These are phyloP conservation scores for Eimeria zaria DNA, from an alignment of 169 alveolate species.

Conservation along the genomic window DNA sequence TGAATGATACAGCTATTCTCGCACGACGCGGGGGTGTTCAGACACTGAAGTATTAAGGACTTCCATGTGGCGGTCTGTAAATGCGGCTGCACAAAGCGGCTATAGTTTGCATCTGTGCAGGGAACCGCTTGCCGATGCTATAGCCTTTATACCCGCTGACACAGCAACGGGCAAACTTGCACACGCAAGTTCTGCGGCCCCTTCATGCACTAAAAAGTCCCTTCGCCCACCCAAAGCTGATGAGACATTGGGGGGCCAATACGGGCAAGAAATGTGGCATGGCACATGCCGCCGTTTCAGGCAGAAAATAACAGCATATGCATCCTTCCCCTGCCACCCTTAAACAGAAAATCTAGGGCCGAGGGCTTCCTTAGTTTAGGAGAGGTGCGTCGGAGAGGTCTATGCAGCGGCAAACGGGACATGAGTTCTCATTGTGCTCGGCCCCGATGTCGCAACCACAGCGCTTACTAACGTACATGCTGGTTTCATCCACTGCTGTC, in stretches of 20 bases:
- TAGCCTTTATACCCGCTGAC: neutral
- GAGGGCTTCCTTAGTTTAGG: constrained; percentile 80
- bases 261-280: neutral
- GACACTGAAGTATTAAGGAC: neutral
- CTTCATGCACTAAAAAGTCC: constrained; percentile 55
- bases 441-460: constrained; percentile 91
- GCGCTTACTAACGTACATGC: constrained; percentile 88
- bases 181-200: constrained; percentile 1
- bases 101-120: constrained; percentile 14
- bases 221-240: constrained; percentile 30
- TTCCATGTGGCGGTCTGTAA: constrained; percentile 19
- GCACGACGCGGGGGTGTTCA: neutral
- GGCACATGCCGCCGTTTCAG: neutral
- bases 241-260: neutral
- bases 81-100: neutral
- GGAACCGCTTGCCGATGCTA: neutral
- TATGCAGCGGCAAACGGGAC: constrained; percentile 88
- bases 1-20: neutral
- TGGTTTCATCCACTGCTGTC: constrained; percentile 89
- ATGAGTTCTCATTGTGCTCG: constrained; percentile 89
- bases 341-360: neutral
- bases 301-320: neutral
- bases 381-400: constrained; percentile 91
- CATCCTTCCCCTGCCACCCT: neutral
- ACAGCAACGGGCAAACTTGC: neutral